A percentile compares a stretch with the other conserved stretches of the same genome.
These are phyloP conservation scores for Ophiognomonia clavigignenti-juglandacearum DNA, from an alignment of 2,329 filamentous ascomycete genomes.

Conservation along the genomic window DNA sequence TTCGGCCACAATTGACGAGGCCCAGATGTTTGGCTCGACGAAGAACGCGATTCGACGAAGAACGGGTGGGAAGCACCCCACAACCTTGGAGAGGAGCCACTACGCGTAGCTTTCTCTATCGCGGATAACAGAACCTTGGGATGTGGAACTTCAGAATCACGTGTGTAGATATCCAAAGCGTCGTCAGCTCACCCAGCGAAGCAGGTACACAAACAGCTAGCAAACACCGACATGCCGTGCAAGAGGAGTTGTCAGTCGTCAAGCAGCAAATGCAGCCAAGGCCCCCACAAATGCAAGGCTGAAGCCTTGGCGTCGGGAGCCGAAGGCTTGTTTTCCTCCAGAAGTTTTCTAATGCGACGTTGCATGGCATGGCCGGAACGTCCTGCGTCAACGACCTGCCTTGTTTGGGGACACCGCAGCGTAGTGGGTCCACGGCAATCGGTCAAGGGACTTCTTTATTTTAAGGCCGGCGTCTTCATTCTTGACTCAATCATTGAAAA, in stretches of 20 bases:
- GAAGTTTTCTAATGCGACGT: background rate
- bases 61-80: too few species aligned
- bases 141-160: too few species aligned
- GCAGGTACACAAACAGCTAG: slow-evolving; percentile 1
- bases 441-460: too few species aligned
- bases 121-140: too few species aligned
- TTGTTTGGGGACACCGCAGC: background rate
- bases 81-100: too few species aligned
- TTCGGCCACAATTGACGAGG: too few species aligned
- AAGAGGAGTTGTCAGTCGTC: background rate
- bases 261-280: background rate
- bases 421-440: background rate
- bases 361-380: background rate
- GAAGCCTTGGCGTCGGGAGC: background rate
- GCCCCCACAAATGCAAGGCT: background rate
- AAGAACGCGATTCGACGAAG: too few species aligned
- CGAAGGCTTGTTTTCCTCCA: slow-evolving; percentile 2
- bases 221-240: background rate
- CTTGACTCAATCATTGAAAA: too few species aligned
- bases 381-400: background rate
- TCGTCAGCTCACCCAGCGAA: slow-evolving; percentile 2
- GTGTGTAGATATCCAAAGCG: too few species aligned
- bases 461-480: too few species aligned
- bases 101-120: too few species aligned
- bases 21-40: too few species aligned